phyloP scores from a whole-genome alignment of 2,329 filamentous ascomycete genomes.

The Waltergamsia citrina region DNA sequence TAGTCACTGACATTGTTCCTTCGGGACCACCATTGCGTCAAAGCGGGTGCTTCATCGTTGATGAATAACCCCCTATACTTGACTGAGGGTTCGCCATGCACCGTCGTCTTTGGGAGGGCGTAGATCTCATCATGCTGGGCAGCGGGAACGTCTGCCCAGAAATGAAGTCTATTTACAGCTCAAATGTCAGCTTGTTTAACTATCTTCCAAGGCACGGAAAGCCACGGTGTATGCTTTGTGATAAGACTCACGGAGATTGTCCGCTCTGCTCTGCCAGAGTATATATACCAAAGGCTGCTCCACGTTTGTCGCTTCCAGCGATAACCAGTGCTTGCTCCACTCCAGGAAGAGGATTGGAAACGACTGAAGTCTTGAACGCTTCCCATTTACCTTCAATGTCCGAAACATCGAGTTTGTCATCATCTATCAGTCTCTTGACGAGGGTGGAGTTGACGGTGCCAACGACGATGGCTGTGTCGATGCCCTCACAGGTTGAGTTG shows the following conservation, averaged over 20 bases:
- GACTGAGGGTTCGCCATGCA: slow-evolving; percentile 50
- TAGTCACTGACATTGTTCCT: slow-evolving; percentile 31
- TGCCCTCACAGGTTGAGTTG: too few relatives aligned
- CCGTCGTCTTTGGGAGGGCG: slow-evolving; percentile 40
- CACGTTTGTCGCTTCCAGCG: slow-evolving; percentile 53
- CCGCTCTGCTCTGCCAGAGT: slow-evolving; percentile 65
- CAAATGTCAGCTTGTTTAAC: slow-evolving; percentile 16
- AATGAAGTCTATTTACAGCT: slow-evolving; percentile 37
- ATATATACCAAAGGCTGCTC: slow-evolving; percentile 63
- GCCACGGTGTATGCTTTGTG: too few relatives aligned
- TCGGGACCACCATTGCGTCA: slow-evolving; percentile 60
- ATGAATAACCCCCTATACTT: slow-evolving; percentile 63
- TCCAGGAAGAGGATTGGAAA: slow-evolving; percentile 47
- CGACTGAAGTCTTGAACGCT: slow-evolving; percentile 50
- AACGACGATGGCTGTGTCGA: slow-evolving; percentile 44
- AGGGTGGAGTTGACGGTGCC: slow-evolving; percentile 58
- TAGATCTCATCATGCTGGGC: slow-evolving; percentile 43
- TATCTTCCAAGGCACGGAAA: slow-evolving; percentile 37
- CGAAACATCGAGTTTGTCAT: slow-evolving; percentile 43
- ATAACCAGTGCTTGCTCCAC: slow-evolving; percentile 53
- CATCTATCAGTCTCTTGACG: slow-evolving; percentile 48
- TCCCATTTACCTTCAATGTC: slow-evolving; percentile 58
- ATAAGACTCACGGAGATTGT: slow-evolving; percentile 32
- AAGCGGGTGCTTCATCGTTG: slow-evolving; percentile 59
- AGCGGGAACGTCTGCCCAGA: slow-evolving; percentile 53